Evolutionary conservation across 208 protist genomes (phyloP).

Genomic region (Lotmaria passim): DNA sequence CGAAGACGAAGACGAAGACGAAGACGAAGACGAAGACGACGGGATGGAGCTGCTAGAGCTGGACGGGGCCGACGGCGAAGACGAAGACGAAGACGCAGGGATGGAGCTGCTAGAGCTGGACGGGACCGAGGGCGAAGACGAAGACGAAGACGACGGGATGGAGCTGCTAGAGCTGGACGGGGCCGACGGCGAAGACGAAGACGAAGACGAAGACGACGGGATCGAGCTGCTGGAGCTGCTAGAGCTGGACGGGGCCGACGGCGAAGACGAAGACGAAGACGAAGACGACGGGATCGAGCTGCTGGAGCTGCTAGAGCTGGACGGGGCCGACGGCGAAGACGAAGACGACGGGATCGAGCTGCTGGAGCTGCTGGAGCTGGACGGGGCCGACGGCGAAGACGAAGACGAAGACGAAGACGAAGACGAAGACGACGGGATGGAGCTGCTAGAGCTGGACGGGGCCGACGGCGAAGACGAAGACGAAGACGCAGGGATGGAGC

Average conservation of each 20-base stretch:
- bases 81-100: background rate
- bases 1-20: too few relatives aligned
- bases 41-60: too few relatives aligned
- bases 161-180: conserved; percentile 2
- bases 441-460: conserved; percentile 1
- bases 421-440: background rate
- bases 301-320: background rate
- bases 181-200: background rate
- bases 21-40: background rate
- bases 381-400: background rate
- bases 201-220: background rate
- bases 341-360: background rate
- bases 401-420: too few relatives aligned
- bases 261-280: background rate
- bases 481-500: background rate
- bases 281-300: background rate
- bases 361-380: background rate
- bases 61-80: background rate
- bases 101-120: too few relatives aligned
- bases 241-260: background rate
- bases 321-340: background rate
- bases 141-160: background rate
- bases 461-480: background rate
- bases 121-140: background rate
- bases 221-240: too few relatives aligned